Evolutionary conservation across 2,329 filamentous ascomycete genomes (phyloP), one percentile per base, ranked within the genome.

Genomic region (Fusarium sp.): DNA sequence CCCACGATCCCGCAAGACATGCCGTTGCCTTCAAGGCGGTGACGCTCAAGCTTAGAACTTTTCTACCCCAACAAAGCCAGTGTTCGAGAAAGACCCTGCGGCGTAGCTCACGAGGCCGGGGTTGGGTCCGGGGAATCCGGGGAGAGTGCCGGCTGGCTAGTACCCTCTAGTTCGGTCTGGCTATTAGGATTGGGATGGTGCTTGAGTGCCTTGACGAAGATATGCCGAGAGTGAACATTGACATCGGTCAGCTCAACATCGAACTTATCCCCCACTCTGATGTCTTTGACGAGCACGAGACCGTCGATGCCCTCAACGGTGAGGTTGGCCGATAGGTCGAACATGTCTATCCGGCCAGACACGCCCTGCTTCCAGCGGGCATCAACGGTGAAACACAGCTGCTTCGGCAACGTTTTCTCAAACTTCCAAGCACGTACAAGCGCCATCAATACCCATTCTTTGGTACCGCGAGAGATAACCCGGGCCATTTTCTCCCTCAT

Each of bases 341-440:
- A 88, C 78, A 86, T 84, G 78, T 87, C 78, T 48, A 89, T 77
- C n/a, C 75, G 76, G 32, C 85, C 85, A 5, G 76, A 59, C 54
- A 84, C 67, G 29, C 75, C 77, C 57, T 76, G 75, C 29, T 71
- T 73, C 62, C 74, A 78, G 16, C 83, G 75, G 18, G 81, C 78
- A 25, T 70, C 64, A 40, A 89, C 85, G 5, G 78, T 83, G 69
- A 88, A 85, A 46, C 75, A 76, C 67, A 90, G 84, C 6, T 79
- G 82, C 30, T 77, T 67, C n/a, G 87, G 86, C 27, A 87, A 75
- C 49, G 77, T 67, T 11, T 79, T 78, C 74, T 89, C 85, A 71
- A 85, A 88, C 66, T 81, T 80, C 88, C 88, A 90, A 16, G 86
- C 88, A 16, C 88, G 86, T 55, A 88, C 80, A 32, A 91, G 80